A percentile compares a stretch with the other conserved stretches of the same genome.
phyloP scores from a whole-genome alignment of 2,329 filamentous ascomycete genomes.

The Epicoccum nigrum region DNA sequence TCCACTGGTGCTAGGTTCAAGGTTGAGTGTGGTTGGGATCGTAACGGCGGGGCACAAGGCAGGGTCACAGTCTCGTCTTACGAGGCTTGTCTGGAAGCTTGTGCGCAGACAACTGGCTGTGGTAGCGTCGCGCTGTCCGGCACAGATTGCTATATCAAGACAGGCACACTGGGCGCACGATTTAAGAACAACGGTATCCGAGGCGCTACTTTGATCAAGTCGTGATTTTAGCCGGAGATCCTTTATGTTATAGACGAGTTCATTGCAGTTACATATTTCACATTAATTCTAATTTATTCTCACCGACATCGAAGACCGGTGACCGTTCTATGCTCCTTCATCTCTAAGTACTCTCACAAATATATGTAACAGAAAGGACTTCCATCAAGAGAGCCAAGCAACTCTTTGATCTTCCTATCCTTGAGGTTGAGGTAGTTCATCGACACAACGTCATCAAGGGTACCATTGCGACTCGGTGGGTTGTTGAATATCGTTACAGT shows the following conservation, averaged over 20 bases:
- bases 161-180: constrained; percentile 7
- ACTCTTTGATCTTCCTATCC: constrained; percentile 41
- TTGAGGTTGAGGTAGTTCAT: constrained; percentile 45
- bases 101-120: constrained; percentile 6
- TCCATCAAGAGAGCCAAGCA: constrained; percentile 50
- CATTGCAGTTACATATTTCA: not conserved
- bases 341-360: not conserved
- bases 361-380: constrained; percentile 55
- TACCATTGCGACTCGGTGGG: constrained; percentile 53
- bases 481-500: constrained; percentile 53
- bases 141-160: constrained; percentile 9
- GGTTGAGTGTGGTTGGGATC: constrained; percentile 12
- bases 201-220: constrained; percentile 3
- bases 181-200: constrained; percentile 1
- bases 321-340: not conserved
- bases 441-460: constrained; percentile 52
- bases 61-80: constrained; percentile 2
- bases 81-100: constrained; percentile 4
- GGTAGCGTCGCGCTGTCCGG: constrained; percentile 6
- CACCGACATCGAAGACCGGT: not conserved
- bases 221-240: not conserved
- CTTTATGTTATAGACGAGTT: not conserved
- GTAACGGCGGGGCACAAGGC: not conserved
- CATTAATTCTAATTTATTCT: not conserved
- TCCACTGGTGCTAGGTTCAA: constrained; percentile 2